Evolutionary conservation across 352 stramenopile genomes (phyloP), one percentile per base, ranked within the genome.

Genomic region (Phytopythium boreale): DNA sequence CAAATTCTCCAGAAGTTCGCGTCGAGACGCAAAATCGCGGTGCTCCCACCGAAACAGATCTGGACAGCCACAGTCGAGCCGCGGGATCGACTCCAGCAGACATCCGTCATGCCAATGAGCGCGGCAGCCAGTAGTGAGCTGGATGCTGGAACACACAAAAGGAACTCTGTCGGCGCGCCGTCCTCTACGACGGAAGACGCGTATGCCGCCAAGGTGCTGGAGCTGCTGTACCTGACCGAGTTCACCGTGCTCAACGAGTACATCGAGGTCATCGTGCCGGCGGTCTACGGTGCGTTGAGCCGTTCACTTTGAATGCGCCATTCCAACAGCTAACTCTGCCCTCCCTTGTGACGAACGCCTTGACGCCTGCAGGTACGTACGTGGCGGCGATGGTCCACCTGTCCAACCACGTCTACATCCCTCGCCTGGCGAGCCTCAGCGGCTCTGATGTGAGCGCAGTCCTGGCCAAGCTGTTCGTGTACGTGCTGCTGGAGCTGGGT

Each of bases 231-330:
- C 41, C 52, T 77, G 22, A 66, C 71, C 17, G 74, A 82, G 66
- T 81, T 72, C 26, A 51, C 74, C 43, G 56, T 82, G 14, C 64
- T 84, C 7, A 69, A 68, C 22, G 76, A 85, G 59, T 77, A 74
- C 41, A 75, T 70, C 4, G 76, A 82, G 56, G 66, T 80, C 6
- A 26, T 77, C 43, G 65, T 82, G n/a, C 70, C 76, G 4, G 12
- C 74, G 14, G 62, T 82, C 22, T 79, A 80, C 51, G 36, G 70
- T 79, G 59, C 46, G 64, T 57, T 3, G 4, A 34, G 29, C 29
- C 7, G 29, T 7, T 34, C 3, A 7, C 29, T n/a, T n/a, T n/a
- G n/a, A 39, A 10, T 14, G 34, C 10, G 34, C 34, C 34, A 39
- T 39, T 39, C 11, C 5, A 10, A 14, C 34, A 14, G 10, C 34